These are phyloP conservation scores for Coemansia sp. DNA, from an alignment of 192 early-diverging fungal species.

Conservation along the genomic window DNA sequence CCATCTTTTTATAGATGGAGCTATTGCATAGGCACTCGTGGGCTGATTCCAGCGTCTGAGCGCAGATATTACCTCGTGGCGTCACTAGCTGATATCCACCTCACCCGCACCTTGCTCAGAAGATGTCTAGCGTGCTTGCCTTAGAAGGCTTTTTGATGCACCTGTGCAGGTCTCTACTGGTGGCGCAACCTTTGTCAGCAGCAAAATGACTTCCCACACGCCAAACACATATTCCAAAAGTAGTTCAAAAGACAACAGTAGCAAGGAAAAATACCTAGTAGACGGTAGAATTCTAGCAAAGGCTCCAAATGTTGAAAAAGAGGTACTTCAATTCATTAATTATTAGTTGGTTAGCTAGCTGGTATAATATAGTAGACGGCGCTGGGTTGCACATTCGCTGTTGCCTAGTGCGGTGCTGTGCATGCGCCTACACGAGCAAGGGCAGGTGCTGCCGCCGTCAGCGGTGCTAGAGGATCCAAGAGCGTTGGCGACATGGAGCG, in stretches of 20 bases:
- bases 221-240: background rate
- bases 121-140: background rate
- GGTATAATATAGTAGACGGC: background rate
- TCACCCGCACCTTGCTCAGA: background rate
- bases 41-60: background rate
- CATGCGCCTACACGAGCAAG: background rate
- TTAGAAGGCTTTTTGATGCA: background rate
- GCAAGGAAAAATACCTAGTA: too few species aligned
- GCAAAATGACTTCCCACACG: background rate
- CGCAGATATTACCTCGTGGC: background rate
- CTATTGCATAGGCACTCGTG: background rate
- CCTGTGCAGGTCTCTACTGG: background rate
- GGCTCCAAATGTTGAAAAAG: too few species aligned
- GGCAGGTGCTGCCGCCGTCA: background rate
- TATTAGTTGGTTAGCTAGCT: background rate
- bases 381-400: background rate
- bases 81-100: too few species aligned
- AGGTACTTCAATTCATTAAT: background rate
- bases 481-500: slow-evolving; percentile 8
- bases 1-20: background rate
- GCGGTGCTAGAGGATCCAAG: slow-evolving; percentile 10
- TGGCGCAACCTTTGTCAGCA: slow-evolving; percentile 2
- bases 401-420: background rate
- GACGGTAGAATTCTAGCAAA: too few species aligned
- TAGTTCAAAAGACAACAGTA: background rate